Evolutionary conservation across 2,329 filamentous ascomycete genomes (phyloP).

Genomic region (Fusarium sulawesiense): DNA sequence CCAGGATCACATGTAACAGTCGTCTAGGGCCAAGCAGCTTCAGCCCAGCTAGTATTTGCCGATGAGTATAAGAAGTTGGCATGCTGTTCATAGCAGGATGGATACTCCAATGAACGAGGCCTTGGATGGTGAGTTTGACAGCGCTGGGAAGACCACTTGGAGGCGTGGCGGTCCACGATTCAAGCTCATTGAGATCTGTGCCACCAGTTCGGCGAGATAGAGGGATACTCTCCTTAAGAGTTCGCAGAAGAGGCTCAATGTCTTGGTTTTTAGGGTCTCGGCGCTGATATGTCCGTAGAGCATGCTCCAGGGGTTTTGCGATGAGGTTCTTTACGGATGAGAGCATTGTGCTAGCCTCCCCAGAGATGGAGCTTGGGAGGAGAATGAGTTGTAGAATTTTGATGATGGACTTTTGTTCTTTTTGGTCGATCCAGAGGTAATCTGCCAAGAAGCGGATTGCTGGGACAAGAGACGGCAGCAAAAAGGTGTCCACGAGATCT

Average conservation of each 20-base stretch:
- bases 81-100: slow-evolving; percentile 65
- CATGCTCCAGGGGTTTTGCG: slow-evolving; percentile 74
- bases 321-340: slow-evolving; percentile 77
- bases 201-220: slow-evolving; percentile 70
- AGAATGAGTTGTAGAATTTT: slow-evolving; percentile 79
- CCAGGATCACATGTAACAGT: slow-evolving; percentile 71
- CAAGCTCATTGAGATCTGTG: slow-evolving; percentile 73
- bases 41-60: slow-evolving; percentile 71
- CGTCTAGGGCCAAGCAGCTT: slow-evolving; percentile 71
- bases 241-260: slow-evolving; percentile 74
- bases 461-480: slow-evolving; percentile 81
- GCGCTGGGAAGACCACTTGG: slow-evolving; percentile 67
- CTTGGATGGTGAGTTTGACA: slow-evolving; percentile 70
- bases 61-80: slow-evolving; percentile 77
- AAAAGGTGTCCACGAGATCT: slow-evolving; percentile 82
- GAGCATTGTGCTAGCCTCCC: slow-evolving; percentile 78
- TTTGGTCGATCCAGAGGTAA: slow-evolving; percentile 74
- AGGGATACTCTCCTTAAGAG: slow-evolving; percentile 69
- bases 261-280: slow-evolving; percentile 75
- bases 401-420: slow-evolving; percentile 75
- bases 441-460: slow-evolving; percentile 78
- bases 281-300: slow-evolving; percentile 73
- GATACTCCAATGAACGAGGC: slow-evolving; percentile 74
- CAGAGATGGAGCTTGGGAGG: slow-evolving; percentile 75
- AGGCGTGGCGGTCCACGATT: slow-evolving; percentile 70